Base-by-base conservation (phyloP, 306 rosid species). In the Rubus idaeus region DNA sequence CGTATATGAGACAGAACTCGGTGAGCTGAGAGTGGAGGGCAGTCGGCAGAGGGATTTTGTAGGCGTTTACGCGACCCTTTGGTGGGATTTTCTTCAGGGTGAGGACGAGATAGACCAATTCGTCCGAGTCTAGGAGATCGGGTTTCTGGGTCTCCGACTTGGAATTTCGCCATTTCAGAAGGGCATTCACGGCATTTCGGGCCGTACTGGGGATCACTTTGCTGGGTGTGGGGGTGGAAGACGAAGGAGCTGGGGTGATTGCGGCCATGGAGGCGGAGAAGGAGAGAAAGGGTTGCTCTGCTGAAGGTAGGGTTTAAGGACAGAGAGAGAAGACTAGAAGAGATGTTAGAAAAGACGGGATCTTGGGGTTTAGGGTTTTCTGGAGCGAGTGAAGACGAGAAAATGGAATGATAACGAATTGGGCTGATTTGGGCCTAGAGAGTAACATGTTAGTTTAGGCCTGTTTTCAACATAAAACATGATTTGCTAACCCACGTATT, bases 1-100 rank as follows among this genome's bases (percentile, higher is more conserved):
- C 98, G 80, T 89, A 71, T 77, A 95, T 83, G 62, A 95, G 87
- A 73, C 96, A 95, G 61, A 84, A 75, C 75, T 90, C 90, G 8
- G 98, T 83, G 37, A 73, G 75, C 0, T 51, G 51, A 0, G 92
- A 83, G 37, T 74, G 60, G 3, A 92, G 92, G 8, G 97, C 62
- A 52, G 88, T 86, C 0, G 95, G 95, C 46, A 94, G 83, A 1
- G 84, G 84, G 23, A 94, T 37, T 46, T 89, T 92, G 83, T 84
- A 72, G 16, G 98, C 93, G 74, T 89, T 88, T 0, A 86, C 80
- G n/a, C 91, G 96, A 21, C 83, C 85, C 5, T 84, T 78, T 0
- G 64, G 17, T 0, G 98, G 98, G 30, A 89, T 78, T 73, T 89
- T 93, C 78, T 86, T 88, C 5, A 93, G 85, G 41, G 93, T 83